Base-by-base conservation (phyloP, 2,329 filamentous ascomycete genomes). In the Ceratocystis colombiana region DNA sequence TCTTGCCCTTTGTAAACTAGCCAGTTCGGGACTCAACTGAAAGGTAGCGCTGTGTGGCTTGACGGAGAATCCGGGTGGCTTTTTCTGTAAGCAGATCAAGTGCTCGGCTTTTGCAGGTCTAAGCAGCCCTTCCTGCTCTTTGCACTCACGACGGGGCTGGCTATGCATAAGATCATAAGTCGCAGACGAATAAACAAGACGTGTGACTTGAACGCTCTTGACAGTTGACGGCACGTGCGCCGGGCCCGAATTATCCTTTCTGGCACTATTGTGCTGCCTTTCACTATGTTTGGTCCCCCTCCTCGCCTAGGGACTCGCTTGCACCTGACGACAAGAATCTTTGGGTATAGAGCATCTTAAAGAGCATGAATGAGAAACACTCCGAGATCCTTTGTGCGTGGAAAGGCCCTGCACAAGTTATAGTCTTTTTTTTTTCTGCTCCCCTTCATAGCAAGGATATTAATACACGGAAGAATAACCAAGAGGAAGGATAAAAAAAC, bases 41-140 rank as follows among this genome's bases (percentile, higher is more conserved):
- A 62, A 50, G 4, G 41, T 44, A 50, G 33, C 46, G 44, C 33
- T 45, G 57, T 44, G 65, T 48, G 62, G 50, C 61, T 48, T 46
- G 4, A 33, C 61, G 48, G 30, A 50, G 65, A 45, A 44, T 61
- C 15, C 63, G 30, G 37, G 12, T 55, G 55, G 55, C 55, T 59
- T 20, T 57, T 59, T 3, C 48, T 33, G 2, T 8, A 8, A 37
- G 55, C 17, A 30, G 28, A 33, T 59, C 55, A 22, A 53, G 20
- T 10, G 37, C 37, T 41, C 37, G 37, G 8, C 2, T 4, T 15
- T 41, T 41, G 37, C 37, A 41, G 37, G 37, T 5, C 10, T 41
- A 41, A 5, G 48, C 8, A 48, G 46, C 8, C 8, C 20, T 48
- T 6, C 20, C 8, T 20, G 5, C n/a, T 48, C 7, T 8, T 48